Percentiles rank a stretch among this genome's conserved stretches.
Evolutionary conservation across 768 basidiomycete species (phyloP).

Genomic region (Psilocybe cubensis): DNA sequence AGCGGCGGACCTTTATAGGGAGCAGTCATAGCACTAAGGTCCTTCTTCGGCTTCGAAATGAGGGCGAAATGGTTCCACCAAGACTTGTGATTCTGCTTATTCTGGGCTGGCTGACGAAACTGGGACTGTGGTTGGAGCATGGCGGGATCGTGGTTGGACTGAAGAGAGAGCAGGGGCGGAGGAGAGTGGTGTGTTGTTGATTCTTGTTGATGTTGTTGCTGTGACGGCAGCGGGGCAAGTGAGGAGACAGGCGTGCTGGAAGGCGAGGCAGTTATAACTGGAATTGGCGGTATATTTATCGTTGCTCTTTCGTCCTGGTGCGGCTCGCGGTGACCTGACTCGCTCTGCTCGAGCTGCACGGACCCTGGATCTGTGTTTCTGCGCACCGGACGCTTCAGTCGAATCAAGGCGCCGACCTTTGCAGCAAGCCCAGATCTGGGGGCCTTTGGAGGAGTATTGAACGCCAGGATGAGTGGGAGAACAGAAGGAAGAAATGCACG

Average conservation of each 20-base stretch:
- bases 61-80: slow-evolving; percentile 85
- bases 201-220: slow-evolving; percentile 9
- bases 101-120: slow-evolving; percentile 26
- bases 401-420: slow-evolving; percentile 20
- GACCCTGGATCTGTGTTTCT: slow-evolving; percentile 12
- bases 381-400: slow-evolving; percentile 19
- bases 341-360: not conserved
- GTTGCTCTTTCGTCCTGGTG: slow-evolving; percentile 3
- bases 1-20: slow-evolving; percentile 40
- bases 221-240: slow-evolving; percentile 5
- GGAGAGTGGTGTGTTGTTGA: slow-evolving; percentile 14
- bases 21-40: slow-evolving; percentile 30
- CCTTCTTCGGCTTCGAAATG: slow-evolving; percentile 63
- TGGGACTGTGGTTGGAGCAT: slow-evolving; percentile 9
- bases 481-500: not conserved
- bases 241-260: slow-evolving; percentile 9
- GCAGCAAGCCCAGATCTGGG: slow-evolving; percentile 17
- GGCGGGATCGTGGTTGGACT: slow-evolving; percentile 8
- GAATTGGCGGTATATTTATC: not conserved
- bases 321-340: slow-evolving; percentile 1
- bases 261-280: not conserved
- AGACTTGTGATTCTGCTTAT: slow-evolving; percentile 67
- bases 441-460: slow-evolving; percentile 14
- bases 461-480: slow-evolving; percentile 22
- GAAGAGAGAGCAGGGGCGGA: slow-evolving; percentile 15